Base-by-base conservation (phyloP, 2,329 filamentous ascomycete species). In the Coniochaeta sp. region DNA sequence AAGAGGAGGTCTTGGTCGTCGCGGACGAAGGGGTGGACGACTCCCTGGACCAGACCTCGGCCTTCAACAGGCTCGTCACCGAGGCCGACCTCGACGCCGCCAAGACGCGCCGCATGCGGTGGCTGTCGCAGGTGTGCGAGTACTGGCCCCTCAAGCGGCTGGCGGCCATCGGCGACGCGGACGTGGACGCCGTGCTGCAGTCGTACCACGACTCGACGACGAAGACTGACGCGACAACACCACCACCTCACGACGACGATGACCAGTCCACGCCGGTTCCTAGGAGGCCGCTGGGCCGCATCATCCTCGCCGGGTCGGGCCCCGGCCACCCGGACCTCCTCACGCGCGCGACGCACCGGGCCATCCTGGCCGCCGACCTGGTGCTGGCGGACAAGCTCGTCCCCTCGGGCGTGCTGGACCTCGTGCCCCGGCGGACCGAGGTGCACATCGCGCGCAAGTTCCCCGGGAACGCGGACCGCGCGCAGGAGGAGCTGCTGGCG, bases 391-490 rank as follows among this genome's bases (percentile, higher is more conserved):
- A 95, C 75, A 95, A 95, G 75, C 87, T 95, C 55, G 90, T 95
- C 3, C 91, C 95, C 0, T 82, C 90, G 0, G 86, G 89, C 8
- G 91, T 99, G 2, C 81, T 99, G 10, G 90, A 93, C 64, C 84
- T 99, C 17, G 89, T 98, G 60, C 95, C 95, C 1, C 90, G 95
- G 38, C 86, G 93, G 59, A 96, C 93, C 9, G 88, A 89, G 10
- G 88, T 98, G 14, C 87, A 91, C 68, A 99, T 99, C 67, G 93
- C 95, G 4, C 89, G 93, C 69, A 99, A 99, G 73, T 99, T 99
- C 74, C 95, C 95, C 0, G 95, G 95, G 24, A 98, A 99, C 73
- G 95, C 95, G 44, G 95, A 99, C 67, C 86, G 86, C 52, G 95
- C 95, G 0, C 95, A 99, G 72, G 87, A 93, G 69, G 95, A 99